phyloP scores from a whole-genome alignment of 1,139 yeast species.

The Diutina neorugosa region DNA sequence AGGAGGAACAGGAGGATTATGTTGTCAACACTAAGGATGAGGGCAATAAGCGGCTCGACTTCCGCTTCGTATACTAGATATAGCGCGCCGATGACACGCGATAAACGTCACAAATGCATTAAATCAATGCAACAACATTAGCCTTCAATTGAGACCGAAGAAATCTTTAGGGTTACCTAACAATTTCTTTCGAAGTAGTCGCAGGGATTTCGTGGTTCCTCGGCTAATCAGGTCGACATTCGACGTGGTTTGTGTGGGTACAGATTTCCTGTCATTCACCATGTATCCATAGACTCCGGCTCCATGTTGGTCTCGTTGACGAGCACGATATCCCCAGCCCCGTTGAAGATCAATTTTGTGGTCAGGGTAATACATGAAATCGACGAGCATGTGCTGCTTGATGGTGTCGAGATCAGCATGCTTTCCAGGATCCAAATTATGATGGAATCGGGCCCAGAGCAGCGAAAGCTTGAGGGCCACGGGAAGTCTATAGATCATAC shows the following conservation, averaged over 20 bases:
- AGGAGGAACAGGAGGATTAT: constrained; percentile 36
- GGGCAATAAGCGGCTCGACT: constrained; percentile 49
- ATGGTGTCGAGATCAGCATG: neutral
- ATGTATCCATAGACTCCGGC: neutral
- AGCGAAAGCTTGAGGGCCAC: neutral
- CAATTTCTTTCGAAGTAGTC: neutral
- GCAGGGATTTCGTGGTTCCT: neutral
- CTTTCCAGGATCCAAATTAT: neutral
- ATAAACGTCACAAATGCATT: too few species aligned
- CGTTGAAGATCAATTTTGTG: neutral
- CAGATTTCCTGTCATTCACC: neutral
- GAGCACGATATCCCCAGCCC: neutral
- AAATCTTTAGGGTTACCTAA: neutral
- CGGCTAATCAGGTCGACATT: neutral
- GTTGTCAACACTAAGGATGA: constrained; percentile 27
- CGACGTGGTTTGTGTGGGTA: neutral
- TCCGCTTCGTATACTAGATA: constrained; percentile 17
- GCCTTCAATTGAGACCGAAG: neutral
- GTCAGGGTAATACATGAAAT: neutral
- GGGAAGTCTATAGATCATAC: neutral
- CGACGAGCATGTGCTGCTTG: neutral
- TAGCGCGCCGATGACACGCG: too few species aligned
- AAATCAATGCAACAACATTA: too few species aligned
- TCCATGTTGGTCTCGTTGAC: neutral
- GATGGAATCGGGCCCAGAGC: neutral